Evolutionary conservation across 441 rosid genomes (phyloP), one percentile per base, ranked within the genome.

Genomic region (Capsella rubella): DNA sequence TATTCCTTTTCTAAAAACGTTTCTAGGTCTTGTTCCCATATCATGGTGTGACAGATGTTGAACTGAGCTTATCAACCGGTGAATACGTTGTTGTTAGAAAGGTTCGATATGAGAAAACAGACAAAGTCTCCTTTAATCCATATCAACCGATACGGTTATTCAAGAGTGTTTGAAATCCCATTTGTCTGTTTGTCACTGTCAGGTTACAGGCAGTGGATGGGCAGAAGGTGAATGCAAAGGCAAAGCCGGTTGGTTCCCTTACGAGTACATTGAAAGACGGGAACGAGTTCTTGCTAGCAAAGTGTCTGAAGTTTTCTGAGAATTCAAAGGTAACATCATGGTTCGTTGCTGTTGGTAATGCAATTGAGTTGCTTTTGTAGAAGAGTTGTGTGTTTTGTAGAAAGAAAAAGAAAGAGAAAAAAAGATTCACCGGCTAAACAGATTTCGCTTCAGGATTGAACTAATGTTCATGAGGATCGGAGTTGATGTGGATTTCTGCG

Each of bases 191-290:
- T 50, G 32, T 40, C 39, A 71, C 46, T 76, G 53, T 73, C 84
- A 92, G 98, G 96, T 92, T 53, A 85, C 92, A 29, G 84, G 85
- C 71, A 88, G 82, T 51, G 98, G 98, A n/a, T 95, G 98, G 98
- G 99, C 98, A 0, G 96, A 92, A 77, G 99, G 98, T 31, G 99
- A 95, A 79, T 89, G 99, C 83, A 87, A 89, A 82, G 98, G 98
- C 55, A 89, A 82, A 84, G 96, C 99, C 2, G 98, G 99, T 65
- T 95, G 99, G 97, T 95, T 92, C 82, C 99, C 99, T 47, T 88
- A 65, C 18, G 92, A 87, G 31, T 90, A 89, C 55, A 78, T 92
- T 2, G 95, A 92, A 81, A 88, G 95, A 84, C 85, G 94, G 83
- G 99, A 94, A 9, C 89, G 94, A 6, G 91, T 94, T 73, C 90